A percentile compares a stretch with the other conserved stretches of the same genome.
Conservation (phyloP, 2,329 filamentous ascomycete species). For the Cladosporium sphaerospermum region DNA sequence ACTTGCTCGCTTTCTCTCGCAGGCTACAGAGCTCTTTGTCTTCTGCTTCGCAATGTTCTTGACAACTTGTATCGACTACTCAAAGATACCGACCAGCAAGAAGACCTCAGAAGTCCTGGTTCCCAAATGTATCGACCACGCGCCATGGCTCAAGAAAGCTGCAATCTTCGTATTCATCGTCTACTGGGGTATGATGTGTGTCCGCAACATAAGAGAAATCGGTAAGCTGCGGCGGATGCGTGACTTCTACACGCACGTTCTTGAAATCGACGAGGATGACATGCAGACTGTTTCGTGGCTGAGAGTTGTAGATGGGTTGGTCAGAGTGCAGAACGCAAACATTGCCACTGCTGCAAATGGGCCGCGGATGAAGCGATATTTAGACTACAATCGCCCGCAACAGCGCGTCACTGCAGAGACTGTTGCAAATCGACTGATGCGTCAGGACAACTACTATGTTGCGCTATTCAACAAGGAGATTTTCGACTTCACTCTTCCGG, state of each 20-base stretch:
- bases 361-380: conserved; percentile 53
- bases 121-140: conserved; percentile 62
- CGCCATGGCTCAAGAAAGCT: conserved; percentile 74
- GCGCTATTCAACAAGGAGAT: conserved; percentile 97
- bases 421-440: conserved; percentile 94
- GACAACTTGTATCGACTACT: conserved; percentile 78
- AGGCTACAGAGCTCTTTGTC: conserved; percentile 77
- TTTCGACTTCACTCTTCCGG: conserved; percentile 73
- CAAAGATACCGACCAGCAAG: conserved; percentile 61
- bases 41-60: conserved; percentile 77
- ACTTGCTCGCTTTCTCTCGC: conserved; percentile 62
- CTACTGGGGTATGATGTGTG: conserved; percentile 75
- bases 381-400: conserved; percentile 51
- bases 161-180: conserved; percentile 79
- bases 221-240: conserved; percentile 72
- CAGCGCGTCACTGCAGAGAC: conserved; percentile 93
- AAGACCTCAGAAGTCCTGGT: conserved; percentile 57
- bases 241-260: conserved; percentile 76
- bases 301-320: conserved; percentile 77
- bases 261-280: conserved; percentile 76
- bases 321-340: conserved; percentile 77
- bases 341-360: conserved; percentile 68
- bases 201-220: conserved; percentile 53
- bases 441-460: conserved; percentile 93
- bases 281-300: conserved; percentile 96